Evolutionary conservation across 1,284 basidiomycete species (phyloP), one percentile per base, ranked within the genome.

Genomic region (Ceraceosorus guamensis): DNA sequence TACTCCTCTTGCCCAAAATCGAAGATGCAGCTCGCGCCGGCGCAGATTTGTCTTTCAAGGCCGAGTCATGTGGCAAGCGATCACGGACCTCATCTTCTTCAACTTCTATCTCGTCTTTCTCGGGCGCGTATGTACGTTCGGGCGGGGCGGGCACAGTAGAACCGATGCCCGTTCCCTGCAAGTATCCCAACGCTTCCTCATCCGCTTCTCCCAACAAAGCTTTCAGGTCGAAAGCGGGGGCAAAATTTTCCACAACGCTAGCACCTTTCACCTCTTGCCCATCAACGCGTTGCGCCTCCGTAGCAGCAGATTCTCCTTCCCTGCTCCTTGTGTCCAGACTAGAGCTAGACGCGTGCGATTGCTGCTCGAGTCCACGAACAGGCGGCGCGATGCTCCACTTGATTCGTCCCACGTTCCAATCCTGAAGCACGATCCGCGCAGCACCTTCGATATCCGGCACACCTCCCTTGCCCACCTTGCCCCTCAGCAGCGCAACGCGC

Each of bases 321-420:
- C 48, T 24, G 31, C 7, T 52, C 52, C 18, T 31, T 41, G 16
- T 18, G 34, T n/a, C 43, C 24, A 32, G 13, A 10, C 4, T 43
- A 14, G 32, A 50, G 7, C 45, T 50, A 1, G 47, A 34, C 6
- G 45, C 47, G 71, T 91, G 89, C 2, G 88, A 75, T n/a, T n/a
- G n/a, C n/a, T n/a, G n/a, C n/a, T n/a, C n/a, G n/a, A n/a, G n/a
- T n/a, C n/a, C n/a, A n/a, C n/a, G n/a, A 2, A 79, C 72, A 0
- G 93, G 92, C 2, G 91, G 89, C 1, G 80, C 76, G 1, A 89
- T 89, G 78, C 82, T 88, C 78, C 90, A 97, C 0, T 87, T 86
- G 31, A 97, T 96, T 73, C 91, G 91, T 70, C 96, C 91, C 62
- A 89, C 84, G 73, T 97, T 97, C 92, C 93, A 97, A 76, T 98